phyloP scores from a whole-genome alignment of 1,139 yeast genomes.

The Sugiyamaella sp. region DNA sequence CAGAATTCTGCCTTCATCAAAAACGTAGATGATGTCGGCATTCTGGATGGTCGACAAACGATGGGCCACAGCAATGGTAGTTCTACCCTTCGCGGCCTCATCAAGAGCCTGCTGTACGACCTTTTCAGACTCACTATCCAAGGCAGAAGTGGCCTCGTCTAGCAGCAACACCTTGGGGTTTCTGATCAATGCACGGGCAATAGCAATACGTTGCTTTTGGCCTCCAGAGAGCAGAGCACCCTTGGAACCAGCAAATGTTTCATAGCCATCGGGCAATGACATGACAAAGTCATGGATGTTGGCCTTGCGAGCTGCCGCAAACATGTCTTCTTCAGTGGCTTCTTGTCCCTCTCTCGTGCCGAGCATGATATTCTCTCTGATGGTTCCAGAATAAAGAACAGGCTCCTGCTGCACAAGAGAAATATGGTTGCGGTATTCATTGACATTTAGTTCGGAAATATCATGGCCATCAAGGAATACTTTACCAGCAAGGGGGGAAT shows the following conservation, averaged over 20 bases:
- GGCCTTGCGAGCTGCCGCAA: slow-evolving; percentile 73
- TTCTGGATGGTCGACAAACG: slow-evolving; percentile 87
- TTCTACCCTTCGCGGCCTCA: slow-evolving; percentile 65
- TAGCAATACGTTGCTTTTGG: slow-evolving; percentile 78
- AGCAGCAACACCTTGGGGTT: slow-evolving; percentile 66
- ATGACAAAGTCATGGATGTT: slow-evolving; percentile 78
- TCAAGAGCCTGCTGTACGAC: slow-evolving; percentile 68
- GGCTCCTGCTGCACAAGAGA: slow-evolving; percentile 92
- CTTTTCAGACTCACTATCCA: slow-evolving; percentile 81
- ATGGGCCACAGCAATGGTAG: slow-evolving; percentile 90
- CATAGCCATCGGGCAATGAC: slow-evolving; percentile 79
- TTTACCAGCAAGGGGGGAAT: slow-evolving; percentile 69
- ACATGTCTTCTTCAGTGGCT: slow-evolving; percentile 63
- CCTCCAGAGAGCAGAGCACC: slow-evolving; percentile 84
- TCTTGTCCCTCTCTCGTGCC: slow-evolving; percentile 59
- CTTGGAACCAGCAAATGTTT: slow-evolving; percentile 81
- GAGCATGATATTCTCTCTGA: slow-evolving; percentile 77
- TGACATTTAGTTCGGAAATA: slow-evolving; percentile 68
- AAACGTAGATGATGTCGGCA: slow-evolving; percentile 87
- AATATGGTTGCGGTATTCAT: slow-evolving; percentile 68
- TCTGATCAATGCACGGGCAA: slow-evolving; percentile 74
- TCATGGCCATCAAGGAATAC: slow-evolving; percentile 72
- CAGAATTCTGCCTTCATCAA: slow-evolving; percentile 68
- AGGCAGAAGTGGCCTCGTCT: slow-evolving; percentile 82
- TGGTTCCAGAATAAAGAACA: slow-evolving; percentile 81